Evolutionary conservation across 768 basidiomycete genomes (phyloP).

Genomic region (Mycena olivaceomarginata): DNA sequence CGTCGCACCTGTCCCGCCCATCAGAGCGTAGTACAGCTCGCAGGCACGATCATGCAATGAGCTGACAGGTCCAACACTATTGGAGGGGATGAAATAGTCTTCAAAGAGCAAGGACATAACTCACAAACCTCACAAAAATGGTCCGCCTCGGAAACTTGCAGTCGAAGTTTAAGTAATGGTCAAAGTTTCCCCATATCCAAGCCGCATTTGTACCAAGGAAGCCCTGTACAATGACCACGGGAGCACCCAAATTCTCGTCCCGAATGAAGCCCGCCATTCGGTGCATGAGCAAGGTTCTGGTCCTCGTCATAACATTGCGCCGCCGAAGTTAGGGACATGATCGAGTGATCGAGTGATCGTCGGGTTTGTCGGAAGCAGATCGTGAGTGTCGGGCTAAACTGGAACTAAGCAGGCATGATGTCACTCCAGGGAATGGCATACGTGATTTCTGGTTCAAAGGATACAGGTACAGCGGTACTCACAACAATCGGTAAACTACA

Average conservation of each 20-base stretch:
- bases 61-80: constrained; percentile 70
- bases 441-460: neutral
- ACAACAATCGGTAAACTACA: constrained; percentile 29
- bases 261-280: constrained; percentile 14
- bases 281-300: neutral
- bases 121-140: constrained; percentile 47
- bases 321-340: neutral
- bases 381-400: too few relatives aligned
- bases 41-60: constrained; percentile 73
- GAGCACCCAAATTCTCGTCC: constrained; percentile 6
- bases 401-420: too few relatives aligned
- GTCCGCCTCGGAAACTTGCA: constrained; percentile 44
- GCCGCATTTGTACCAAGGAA: constrained; percentile 63
- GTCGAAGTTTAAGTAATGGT: constrained; percentile 52
- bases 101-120: neutral
- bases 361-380: neutral
- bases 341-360: neutral
- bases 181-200: constrained; percentile 63
- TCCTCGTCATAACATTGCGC: neutral
- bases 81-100: neutral
- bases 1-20: constrained; percentile 64
- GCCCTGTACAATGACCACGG: constrained; percentile 68
- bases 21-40: constrained; percentile 67
- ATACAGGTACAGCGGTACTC: constrained; percentile 1
- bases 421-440: neutral